phyloP scores from a whole-genome alignment of 129 eudicot species.

The Flaveria trinervia region DNA sequence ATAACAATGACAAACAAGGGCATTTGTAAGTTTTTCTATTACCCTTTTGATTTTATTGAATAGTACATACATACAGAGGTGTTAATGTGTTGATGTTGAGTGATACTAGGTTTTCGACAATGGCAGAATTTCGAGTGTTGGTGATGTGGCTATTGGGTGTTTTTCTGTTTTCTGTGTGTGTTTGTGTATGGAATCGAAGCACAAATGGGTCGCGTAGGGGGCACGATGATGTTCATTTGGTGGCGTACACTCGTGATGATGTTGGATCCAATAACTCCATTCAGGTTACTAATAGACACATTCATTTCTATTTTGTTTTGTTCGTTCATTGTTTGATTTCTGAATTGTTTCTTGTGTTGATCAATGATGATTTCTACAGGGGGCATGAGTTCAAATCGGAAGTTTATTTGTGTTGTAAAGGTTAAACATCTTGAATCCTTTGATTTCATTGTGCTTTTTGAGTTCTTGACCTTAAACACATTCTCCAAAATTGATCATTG shows the following conservation, averaged over 20 bases:
- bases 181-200: constrained; percentile 53
- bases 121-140: constrained; percentile 35
- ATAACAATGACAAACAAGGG: neutral
- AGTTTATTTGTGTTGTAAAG: constrained; percentile 79
- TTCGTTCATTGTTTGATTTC: neutral
- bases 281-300: constrained; percentile 45
- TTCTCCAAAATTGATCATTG: neutral
- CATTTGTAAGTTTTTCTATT: too few relatives aligned
- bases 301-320: neutral
- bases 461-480: neutral
- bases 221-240: constrained; percentile 91
- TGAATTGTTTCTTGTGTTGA: neutral
- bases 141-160: neutral
- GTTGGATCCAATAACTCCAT: constrained; percentile 86
- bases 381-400: constrained; percentile 81
- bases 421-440: constrained; percentile 28
- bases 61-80: too few relatives aligned
- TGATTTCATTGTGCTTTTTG: constrained; percentile 8
- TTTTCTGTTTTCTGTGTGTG: neutral
- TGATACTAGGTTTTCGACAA: constrained; percentile 3
- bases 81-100: too few relatives aligned
- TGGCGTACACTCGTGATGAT: constrained; percentile 66
- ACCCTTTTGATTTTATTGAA: too few relatives aligned
- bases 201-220: constrained; percentile 53
- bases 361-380: constrained; percentile 33